These are phyloP conservation scores for Rhamnella rubrinervis DNA, from an alignment of 331 rosid species.

Conservation along the genomic window DNA sequence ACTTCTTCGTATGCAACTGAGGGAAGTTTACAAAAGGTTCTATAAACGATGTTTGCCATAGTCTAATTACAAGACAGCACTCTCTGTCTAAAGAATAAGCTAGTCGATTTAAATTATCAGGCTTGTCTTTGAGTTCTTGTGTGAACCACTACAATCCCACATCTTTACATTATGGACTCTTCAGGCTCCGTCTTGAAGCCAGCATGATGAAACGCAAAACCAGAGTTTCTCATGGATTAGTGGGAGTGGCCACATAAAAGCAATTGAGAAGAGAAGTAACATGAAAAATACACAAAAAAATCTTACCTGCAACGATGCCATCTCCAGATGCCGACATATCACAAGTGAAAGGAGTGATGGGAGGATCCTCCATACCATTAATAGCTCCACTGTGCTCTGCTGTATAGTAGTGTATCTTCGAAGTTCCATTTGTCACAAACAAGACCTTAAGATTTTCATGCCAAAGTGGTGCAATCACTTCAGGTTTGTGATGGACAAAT, in stretches of 20 bases:
- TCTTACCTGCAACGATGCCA: conserved; percentile 88
- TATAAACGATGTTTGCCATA: background rate
- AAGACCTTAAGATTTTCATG: conserved; percentile 83
- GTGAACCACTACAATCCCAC: background rate
- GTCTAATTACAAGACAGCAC: background rate
- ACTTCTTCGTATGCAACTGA: background rate
- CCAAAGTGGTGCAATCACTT: conserved; percentile 69
- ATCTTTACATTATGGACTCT: background rate
- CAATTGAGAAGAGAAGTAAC: background rate
- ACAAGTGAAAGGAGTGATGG: conserved; percentile 64
- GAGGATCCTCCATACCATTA: conserved; percentile 86
- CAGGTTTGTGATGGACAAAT: conserved; percentile 74
- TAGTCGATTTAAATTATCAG: background rate
- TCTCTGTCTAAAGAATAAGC: background rate
- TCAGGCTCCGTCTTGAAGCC: background rate
- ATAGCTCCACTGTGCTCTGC: conserved; percentile 65
- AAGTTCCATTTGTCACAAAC: conserved; percentile 96
- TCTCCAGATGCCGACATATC: conserved; percentile 98
- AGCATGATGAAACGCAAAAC: conserved; percentile 6
- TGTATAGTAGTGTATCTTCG: conserved; percentile 92
- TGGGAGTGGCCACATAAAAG: background rate
- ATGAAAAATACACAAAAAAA: conserved; percentile 2
- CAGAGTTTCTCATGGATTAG: background rate
- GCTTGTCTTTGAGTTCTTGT: background rate
- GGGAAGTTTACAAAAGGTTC: conserved; percentile 4